Base-by-base conservation (phyloP, 2,329 filamentous ascomycete genomes). In the Aspergillus brasiliensis region DNA sequence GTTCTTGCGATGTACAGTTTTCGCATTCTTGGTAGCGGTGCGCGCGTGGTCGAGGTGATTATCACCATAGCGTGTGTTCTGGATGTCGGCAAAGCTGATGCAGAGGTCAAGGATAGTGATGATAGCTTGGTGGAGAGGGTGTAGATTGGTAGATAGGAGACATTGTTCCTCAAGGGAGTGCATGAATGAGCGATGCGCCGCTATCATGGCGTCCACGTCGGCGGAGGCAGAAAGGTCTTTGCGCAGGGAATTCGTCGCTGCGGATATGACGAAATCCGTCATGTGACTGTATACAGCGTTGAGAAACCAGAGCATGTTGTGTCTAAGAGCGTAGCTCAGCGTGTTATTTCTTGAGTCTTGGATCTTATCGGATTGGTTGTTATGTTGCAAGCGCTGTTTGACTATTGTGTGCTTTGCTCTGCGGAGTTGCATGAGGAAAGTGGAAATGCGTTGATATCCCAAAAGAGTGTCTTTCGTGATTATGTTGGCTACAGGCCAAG, bases 141-240 rank as follows among this genome's bases (percentile, higher is more conserved):
- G 81, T 3, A 97, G 77, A 56, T 88, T 88, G 15, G 81, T 77
- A 0, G 88, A 86, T 0, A 96, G 83, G 23, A 95, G 84, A 8
- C 90, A 86, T 64, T 91, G 87, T 31, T 87, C 84, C 58, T 88
- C 80, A 10, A 95, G 77, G 2, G 82, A 82, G 47, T 81, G 82
- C 47, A 90, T 78, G 68, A 89, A 94, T 0, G 75, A 72, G 4
- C 84, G 77, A 71, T 97, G 92, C 0, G 88, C 82, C 1, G 77
- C 76, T 25, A 92, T 87, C 91, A 97, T 96, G 25, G 84, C 84
- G 71, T 97, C 92, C 8, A 97, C 86, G 65, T 94, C 91, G 25
- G 83, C 81, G 0, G 91, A 86, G 5, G 79, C 77, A 13, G 77
- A 75, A 54, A 97, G 82, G 0, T 82, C 79, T 2, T 75, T 72